Evolutionary conservation across 352 stramenopile species (phyloP), one percentile per base, ranked within the genome.

Genomic region (Globisporangium okanoganense): DNA sequence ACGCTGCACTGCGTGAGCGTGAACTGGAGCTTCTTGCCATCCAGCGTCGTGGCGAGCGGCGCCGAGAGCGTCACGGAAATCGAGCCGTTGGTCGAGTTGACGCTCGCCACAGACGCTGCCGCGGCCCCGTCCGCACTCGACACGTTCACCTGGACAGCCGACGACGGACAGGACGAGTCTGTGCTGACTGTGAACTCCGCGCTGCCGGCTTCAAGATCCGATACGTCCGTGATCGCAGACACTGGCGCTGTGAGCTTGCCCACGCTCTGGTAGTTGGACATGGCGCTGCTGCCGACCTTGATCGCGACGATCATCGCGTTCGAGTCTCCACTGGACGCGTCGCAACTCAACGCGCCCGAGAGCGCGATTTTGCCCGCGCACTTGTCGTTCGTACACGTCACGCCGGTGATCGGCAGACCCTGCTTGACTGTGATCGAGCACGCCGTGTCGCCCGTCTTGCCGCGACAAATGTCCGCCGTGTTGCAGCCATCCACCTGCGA

Each of bases 401-500:
- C 73, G 38, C 78, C 57, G 5, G 52, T 58, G 16, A 92, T 55
- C 22, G 73, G 24, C 16, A 72, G 56, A 0, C 61, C 55, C 22
- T 70, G 64, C 45, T 74, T 67, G 20, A 91, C 20, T 24, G 75
- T 45, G 29, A 71, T 75, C 3, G 73, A 69, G 45, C 85, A 94
- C 31, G 64, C 59, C 20, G 71, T 76, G 61, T 83, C 81, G 2
- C 61, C 65, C 2, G 58, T 35, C 0, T 73, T 69, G 5, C 85
- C 85, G 18, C 66, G 68, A 49, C 85, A 94, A 1, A 92, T 56
- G 48, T 82, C 58, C 0, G 73, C 82, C 9, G 68, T 57, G 58
- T 90, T 93, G 64, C 85, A 94, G 18, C 60, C 72, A 3, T 69
- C 66, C 1, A 80, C 49, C 22, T 43, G 61, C 33, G 83, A 93